Evolutionary conservation across 805 yeast species (phyloP).

Genomic region (Candida bentonensis): DNA sequence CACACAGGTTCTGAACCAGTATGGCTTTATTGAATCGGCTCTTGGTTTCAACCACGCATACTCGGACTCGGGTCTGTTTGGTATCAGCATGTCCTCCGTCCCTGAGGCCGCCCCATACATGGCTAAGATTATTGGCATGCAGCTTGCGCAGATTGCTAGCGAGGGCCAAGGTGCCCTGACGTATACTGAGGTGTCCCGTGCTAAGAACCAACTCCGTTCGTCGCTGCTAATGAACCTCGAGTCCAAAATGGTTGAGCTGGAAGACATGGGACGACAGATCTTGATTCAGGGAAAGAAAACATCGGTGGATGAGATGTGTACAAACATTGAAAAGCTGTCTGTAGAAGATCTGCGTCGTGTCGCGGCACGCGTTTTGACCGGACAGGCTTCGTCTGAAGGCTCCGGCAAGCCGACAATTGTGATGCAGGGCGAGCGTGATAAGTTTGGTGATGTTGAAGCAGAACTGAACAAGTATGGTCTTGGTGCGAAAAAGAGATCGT

Average conservation of each 20-base stretch:
- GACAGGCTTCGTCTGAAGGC: conserved; percentile 40
- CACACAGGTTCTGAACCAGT: conserved; percentile 80
- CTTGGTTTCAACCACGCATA: conserved; percentile 80
- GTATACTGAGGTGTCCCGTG: conserved; percentile 65
- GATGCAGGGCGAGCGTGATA: conserved; percentile 74
- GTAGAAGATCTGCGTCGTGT: conserved; percentile 56
- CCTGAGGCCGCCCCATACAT: conserved; percentile 78
- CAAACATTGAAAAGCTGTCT: conserved; percentile 53
- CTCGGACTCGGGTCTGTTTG: conserved; percentile 82
- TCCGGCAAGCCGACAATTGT: conserved; percentile 70
- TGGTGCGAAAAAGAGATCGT: conserved; percentile 32
- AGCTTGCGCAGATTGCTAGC: conserved; percentile 32
- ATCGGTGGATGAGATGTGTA: conserved; percentile 69
- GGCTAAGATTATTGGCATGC: conserved; percentile 64
- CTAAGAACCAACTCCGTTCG: conserved; percentile 82
- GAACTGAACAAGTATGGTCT: conserved; percentile 59
- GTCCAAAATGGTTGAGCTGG: conserved; percentile 83
- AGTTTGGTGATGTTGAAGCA: conserved; percentile 70
- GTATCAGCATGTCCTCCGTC: conserved; percentile 69
- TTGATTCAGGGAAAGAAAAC: conserved; percentile 69
- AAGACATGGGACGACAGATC: conserved; percentile 90
- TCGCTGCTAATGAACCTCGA: conserved; percentile 87
- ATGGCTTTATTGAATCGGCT: conserved; percentile 83
- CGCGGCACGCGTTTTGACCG: conserved; percentile 62
- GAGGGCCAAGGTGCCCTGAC: conserved; percentile 48